Evolutionary conservation across 805 yeast genomes (phyloP), one percentile per base, ranked within the genome.

Genomic region (Spathaspora arborariae): DNA sequence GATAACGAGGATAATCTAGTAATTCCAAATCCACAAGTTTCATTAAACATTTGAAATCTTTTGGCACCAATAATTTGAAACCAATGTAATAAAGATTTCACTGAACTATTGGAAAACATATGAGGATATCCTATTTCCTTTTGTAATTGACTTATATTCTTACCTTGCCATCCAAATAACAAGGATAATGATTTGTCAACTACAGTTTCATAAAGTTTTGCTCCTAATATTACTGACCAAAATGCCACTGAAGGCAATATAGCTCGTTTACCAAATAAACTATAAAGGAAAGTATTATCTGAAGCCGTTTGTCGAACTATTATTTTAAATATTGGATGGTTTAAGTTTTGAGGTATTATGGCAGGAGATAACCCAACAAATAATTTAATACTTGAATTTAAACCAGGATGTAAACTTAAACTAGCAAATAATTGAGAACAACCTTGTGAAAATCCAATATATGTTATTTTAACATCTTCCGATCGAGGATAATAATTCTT

Each of bases 1-100:
- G 58, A 55, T 26, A 56, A 37, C 1, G 53, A 51, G 2, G 61
- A 50, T 40, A 63, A 52, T n/a, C 49, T 50, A 5, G 64, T 55
- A 15, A 53, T 36, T 2, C 68, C 67, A 21, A 51, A 49, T 8
- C 46, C 46, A 30, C 60, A 52, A 2, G 67, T 62, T 51, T 64
- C 67, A 46, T 63, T 58, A 46, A 55, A 64, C 68, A 64, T 64
- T 47, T 64, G 68, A 51, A 64, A 64, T 37, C 66, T 47, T 47
- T 55, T 57, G 19, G 62, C 51, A 22, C 54, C 46, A 19, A 64
- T 64, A 33, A 64, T 64, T 45, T 64, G 68, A 46, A 64, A 64
- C 68, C 68, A 64, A 47, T 64, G 68, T 21, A 55, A 50, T 33
- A 64, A 50, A 0, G 62, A 55, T 44, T 63, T 64, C 20, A 63